Conservation (phyloP, 192 early-diverging fungal genomes). For the Geosiphon pyriformis region DNA sequence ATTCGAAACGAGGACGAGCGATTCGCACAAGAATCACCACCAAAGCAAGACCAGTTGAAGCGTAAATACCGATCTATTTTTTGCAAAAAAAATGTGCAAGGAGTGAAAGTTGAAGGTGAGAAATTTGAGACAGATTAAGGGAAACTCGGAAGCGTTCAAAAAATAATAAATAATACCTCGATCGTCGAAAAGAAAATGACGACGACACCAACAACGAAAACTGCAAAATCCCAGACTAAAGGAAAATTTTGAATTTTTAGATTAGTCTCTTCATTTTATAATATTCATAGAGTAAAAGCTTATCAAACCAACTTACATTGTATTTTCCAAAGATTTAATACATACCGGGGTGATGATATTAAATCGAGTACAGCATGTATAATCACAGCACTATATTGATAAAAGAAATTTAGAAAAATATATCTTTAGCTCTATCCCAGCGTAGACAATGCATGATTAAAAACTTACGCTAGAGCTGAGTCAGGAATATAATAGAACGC, state of each 20-base stretch:
- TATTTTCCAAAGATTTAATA: slow-evolving; percentile 62
- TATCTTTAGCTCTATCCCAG: background rate
- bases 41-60: slow-evolving; percentile 64
- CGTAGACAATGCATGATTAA: background rate
- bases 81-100: background rate
- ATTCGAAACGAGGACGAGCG: slow-evolving; percentile 59
- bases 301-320: slow-evolving; percentile 36
- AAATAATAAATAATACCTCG: slow-evolving; percentile 40
- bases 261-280: background rate
- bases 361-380: slow-evolving; percentile 81
- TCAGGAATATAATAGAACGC: slow-evolving; percentile 83
- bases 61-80: slow-evolving; percentile 77
- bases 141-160: background rate
- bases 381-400: slow-evolving; percentile 60
- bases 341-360: slow-evolving; percentile 55
- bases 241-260: background rate
- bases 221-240: slow-evolving; percentile 45
- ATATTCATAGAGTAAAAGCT: slow-evolving; percentile 35
- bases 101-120: background rate
- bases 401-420: background rate
- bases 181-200: slow-evolving; percentile 58
- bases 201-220: slow-evolving; percentile 45
- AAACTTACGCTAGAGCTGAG: slow-evolving; percentile 54
- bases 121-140: background rate
- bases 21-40: slow-evolving; percentile 74